Evolutionary conservation across 2,329 filamentous ascomycete genomes (phyloP).

Genomic region (Penicillium sp.): DNA sequence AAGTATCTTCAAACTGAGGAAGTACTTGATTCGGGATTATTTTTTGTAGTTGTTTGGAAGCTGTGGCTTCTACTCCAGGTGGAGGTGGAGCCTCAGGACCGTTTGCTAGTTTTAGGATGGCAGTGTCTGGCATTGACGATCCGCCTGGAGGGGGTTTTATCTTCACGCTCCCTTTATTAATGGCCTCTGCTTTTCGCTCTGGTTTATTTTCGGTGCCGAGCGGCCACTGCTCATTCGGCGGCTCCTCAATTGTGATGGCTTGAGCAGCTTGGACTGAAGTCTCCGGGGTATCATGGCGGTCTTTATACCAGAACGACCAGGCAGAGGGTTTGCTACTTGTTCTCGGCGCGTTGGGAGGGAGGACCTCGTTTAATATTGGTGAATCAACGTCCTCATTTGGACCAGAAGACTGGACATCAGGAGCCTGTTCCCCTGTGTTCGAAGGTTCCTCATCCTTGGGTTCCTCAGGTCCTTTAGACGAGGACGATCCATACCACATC

Average conservation of each 20-base stretch:
- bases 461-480: constrained; percentile 33
- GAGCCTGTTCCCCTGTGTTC: constrained; percentile 20
- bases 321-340: constrained; percentile 37
- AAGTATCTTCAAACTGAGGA: constrained; percentile 54
- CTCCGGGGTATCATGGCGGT: constrained; percentile 28
- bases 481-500: constrained; percentile 45
- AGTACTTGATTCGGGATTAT: constrained; percentile 54
- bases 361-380: constrained; percentile 25
- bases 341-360: constrained; percentile 28
- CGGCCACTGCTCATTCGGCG: constrained; percentile 24
- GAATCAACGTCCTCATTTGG: constrained; percentile 25
- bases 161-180: constrained; percentile 36
- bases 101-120: constrained; percentile 25
- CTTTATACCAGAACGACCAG: constrained; percentile 50
- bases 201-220: constrained; percentile 26
- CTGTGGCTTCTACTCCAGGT: constrained; percentile 37
- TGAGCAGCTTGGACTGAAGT: constrained; percentile 28
- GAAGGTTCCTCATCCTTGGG: constrained; percentile 23
- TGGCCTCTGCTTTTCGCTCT: constrained; percentile 32
- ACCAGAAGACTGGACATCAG: constrained; percentile 12
- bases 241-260: constrained; percentile 27
- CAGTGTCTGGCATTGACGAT: constrained; percentile 29
- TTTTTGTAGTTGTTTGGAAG: constrained; percentile 43
- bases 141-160: constrained; percentile 33
- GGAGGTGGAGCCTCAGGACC: constrained; percentile 23